Evolutionary conservation across 2,329 filamentous ascomycete genomes (phyloP).

Genomic region (Whalleya microplaca): DNA sequence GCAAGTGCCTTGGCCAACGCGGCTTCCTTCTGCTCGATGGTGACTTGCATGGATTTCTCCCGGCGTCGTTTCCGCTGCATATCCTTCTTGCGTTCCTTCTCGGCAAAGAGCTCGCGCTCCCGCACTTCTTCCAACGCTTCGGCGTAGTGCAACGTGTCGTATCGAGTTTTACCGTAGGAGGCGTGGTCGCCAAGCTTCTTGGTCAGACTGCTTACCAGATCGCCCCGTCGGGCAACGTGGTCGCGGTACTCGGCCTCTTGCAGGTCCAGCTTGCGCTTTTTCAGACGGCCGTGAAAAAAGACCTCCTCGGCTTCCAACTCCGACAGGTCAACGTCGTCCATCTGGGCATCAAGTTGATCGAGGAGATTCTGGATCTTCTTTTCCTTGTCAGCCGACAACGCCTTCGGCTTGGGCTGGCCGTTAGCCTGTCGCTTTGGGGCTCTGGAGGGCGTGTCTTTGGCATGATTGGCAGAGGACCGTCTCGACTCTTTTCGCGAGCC

Average conservation of each 20-base stretch:
- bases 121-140: slow-evolving; percentile 86
- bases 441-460: slow-evolving; percentile 51
- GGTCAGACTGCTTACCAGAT: slow-evolving; percentile 61
- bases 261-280: slow-evolving; percentile 72
- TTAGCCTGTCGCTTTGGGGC: slow-evolving; percentile 65
- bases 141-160: slow-evolving; percentile 75
- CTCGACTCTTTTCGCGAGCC: slow-evolving; percentile 51
- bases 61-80: slow-evolving; percentile 97
- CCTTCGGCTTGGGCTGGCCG: slow-evolving; percentile 55
- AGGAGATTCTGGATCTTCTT: slow-evolving; percentile 72
- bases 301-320: slow-evolving; percentile 50
- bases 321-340: slow-evolving; percentile 46
- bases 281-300: slow-evolving; percentile 57
- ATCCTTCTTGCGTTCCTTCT: slow-evolving; percentile 99
- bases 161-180: slow-evolving; percentile 73
- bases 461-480: slow-evolving; percentile 52
- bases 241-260: slow-evolving; percentile 65
- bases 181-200: slow-evolving; percentile 71
- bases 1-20: slow-evolving; percentile 77
- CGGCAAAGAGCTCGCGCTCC: slow-evolving; percentile 85
- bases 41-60: slow-evolving; percentile 93
- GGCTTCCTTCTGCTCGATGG: slow-evolving; percentile 86
- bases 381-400: slow-evolving; percentile 61
- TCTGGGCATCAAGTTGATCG: slow-evolving; percentile 45
- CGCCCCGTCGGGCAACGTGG: slow-evolving; percentile 63